Conservation (phyloP, 1,139 yeast species). For the Scheffersomyces quercinus region DNA sequence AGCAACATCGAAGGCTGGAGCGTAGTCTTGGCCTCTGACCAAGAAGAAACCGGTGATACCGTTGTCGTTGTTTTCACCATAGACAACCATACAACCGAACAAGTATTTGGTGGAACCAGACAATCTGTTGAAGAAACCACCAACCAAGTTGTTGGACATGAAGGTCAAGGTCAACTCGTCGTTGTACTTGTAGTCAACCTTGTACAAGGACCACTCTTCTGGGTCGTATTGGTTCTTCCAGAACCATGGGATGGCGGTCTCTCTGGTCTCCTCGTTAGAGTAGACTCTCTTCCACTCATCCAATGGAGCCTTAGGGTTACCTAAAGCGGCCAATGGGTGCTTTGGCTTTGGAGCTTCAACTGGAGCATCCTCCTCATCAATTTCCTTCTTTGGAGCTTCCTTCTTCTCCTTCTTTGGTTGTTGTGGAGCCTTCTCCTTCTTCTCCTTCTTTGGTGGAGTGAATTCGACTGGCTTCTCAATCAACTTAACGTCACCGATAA, state of each 20-base stretch:
- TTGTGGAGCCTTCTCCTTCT: constrained; percentile 36
- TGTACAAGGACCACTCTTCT: constrained; percentile 93
- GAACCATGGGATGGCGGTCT: constrained; percentile 95
- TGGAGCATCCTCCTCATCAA: constrained; percentile 34
- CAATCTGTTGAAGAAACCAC: constrained; percentile 98
- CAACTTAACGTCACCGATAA: constrained; percentile 50
- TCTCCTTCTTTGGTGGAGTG: constrained; percentile 81
- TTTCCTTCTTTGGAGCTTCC: constrained; percentile 40
- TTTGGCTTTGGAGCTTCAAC: constrained; percentile 66
- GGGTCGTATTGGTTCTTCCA: constrained; percentile 90
- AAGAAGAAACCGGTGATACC: constrained; percentile 95
- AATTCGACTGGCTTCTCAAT: constrained; percentile 66
- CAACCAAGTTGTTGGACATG: constrained; percentile 98
- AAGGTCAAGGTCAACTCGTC: constrained; percentile 95
- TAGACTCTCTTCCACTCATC: constrained; percentile 97
- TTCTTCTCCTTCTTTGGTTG: constrained; percentile 28
- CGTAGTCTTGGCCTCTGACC: constrained; percentile 90
- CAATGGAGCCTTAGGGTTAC: constrained; percentile 67
- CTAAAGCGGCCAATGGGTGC: constrained; percentile 89
- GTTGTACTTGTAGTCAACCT: constrained; percentile 95
- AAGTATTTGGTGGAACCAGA: constrained; percentile 88
- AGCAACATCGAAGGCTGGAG: constrained; percentile 95
- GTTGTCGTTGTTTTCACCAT: constrained; percentile 98
- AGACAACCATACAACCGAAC: constrained; percentile 92
- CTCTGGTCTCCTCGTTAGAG: constrained; percentile 98